These are phyloP conservation scores for Microcyclospora pomicola DNA, from an alignment of 2,329 filamentous ascomycete genomes.

Conservation along the genomic window DNA sequence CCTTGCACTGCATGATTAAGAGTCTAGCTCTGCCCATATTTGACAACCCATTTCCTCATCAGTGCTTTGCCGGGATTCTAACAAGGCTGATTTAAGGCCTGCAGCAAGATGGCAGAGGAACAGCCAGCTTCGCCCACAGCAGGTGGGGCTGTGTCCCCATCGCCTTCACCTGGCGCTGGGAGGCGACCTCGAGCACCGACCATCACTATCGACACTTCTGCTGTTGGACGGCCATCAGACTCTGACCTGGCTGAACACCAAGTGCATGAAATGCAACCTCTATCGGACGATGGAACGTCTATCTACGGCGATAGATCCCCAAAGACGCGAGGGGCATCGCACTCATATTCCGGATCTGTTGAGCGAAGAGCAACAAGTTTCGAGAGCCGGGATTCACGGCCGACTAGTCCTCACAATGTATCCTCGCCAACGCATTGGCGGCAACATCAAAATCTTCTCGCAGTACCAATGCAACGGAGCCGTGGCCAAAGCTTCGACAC, in stretches of 20 bases:
- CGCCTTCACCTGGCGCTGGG: constrained; percentile 7
- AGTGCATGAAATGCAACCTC: constrained; percentile 16
- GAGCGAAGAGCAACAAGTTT: constrained; percentile 46
- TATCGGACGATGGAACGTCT: constrained; percentile 17
- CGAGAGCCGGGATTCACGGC: constrained; percentile 50
- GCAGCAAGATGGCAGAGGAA: not conserved
- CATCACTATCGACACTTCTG: constrained; percentile 40
- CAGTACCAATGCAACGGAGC: constrained; percentile 49
- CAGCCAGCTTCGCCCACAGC: not conserved
- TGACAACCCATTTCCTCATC: too few relatives aligned
- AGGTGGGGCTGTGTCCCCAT: not conserved
- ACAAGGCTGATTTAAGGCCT: too few relatives aligned
- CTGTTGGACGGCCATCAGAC: constrained; percentile 27
- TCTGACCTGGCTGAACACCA: not conserved
- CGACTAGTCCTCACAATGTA: constrained; percentile 54
- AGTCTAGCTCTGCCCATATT: too few relatives aligned
- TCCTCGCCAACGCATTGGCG: constrained; percentile 47
- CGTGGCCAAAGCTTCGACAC: constrained; percentile 55
- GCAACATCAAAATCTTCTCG: constrained; percentile 44
- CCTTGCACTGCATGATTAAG: too few relatives aligned
- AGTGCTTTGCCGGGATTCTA: too few relatives aligned
- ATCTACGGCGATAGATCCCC: constrained; percentile 9
- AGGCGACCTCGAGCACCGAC: constrained; percentile 30
- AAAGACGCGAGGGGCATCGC: constrained; percentile 4
- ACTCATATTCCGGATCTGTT: constrained; percentile 19